These are phyloP conservation scores for Ogataea methanolica DNA, from an alignment of 805 yeast species.

Conservation along the genomic window DNA sequence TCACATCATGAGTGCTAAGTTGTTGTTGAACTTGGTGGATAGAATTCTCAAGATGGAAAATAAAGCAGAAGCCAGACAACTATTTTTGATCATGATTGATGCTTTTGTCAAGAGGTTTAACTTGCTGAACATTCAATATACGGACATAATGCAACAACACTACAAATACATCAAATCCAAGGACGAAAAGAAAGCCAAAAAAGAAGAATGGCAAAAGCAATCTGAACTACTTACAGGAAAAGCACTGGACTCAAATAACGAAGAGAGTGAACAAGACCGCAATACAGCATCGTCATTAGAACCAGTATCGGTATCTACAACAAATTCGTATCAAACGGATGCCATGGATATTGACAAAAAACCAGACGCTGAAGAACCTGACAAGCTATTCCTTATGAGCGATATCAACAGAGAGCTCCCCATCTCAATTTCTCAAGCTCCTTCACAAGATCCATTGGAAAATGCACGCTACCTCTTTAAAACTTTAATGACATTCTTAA, in stretches of 20 bases:
- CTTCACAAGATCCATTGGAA: conserved; percentile 64
- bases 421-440: conserved; percentile 49
- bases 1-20: conserved; percentile 94
- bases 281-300: too few species aligned
- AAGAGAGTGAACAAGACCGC: neutral
- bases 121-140: conserved; percentile 67
- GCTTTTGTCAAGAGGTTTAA: conserved; percentile 82
- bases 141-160: conserved; percentile 60
- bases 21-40: conserved; percentile 83
- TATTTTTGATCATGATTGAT: conserved; percentile 80
- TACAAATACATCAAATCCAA: conserved; percentile 43
- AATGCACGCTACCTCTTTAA: conserved; percentile 87
- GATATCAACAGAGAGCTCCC: conserved; percentile 51
- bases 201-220: conserved; percentile 33
- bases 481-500: conserved; percentile 83
- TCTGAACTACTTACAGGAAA: conserved; percentile 33
- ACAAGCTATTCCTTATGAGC: conserved; percentile 32
- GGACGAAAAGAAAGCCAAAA: conserved; percentile 38
- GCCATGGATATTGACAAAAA: conserved; percentile 16
- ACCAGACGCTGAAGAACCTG: conserved; percentile 1
- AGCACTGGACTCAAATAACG: conserved; percentile 14
- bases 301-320: neutral
- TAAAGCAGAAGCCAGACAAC: conserved; percentile 75
- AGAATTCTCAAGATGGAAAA: conserved; percentile 77
- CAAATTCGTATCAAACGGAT: conserved; percentile 1